A percentile compares a stretch with the other conserved stretches of the same genome.
phyloP scores from a whole-genome alignment of 768 basidiomycete genomes.

The Artomyces pyxidatus region DNA sequence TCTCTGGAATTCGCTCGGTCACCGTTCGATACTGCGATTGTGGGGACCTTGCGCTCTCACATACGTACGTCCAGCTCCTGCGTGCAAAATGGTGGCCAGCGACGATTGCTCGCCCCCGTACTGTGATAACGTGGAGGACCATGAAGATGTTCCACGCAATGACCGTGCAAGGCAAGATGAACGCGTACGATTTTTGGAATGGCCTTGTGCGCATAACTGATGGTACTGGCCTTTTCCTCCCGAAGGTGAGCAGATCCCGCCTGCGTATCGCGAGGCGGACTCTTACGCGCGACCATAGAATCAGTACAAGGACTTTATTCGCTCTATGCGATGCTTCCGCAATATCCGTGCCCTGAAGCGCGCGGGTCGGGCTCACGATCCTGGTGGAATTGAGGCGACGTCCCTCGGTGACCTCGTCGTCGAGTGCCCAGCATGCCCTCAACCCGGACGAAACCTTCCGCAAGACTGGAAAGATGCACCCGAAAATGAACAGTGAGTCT shows the following conservation, averaged over 20 bases:
- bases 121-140: constrained; percentile 24
- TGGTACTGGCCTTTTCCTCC: constrained; percentile 20
- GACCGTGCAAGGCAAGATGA: constrained; percentile 25
- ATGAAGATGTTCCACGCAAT: constrained; percentile 26
- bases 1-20: constrained; percentile 21
- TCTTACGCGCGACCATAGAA: no score
- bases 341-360: no score
- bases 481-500: background rate
- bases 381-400: no score
- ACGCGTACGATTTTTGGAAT: constrained; percentile 26
- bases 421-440: constrained; percentile 7
- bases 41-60: background rate
- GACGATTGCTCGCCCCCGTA: constrained; percentile 20
- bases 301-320: no score
- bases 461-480: background rate
- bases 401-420: constrained; percentile 2
- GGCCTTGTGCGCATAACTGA: constrained; percentile 20
- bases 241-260: constrained; percentile 13
- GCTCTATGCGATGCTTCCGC: no score
- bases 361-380: no score
- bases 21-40: constrained; percentile 22
- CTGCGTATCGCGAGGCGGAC: no score
- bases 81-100: constrained; percentile 24
- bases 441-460: constrained; percentile 2
- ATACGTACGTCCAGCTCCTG: constrained; percentile 22